Evolutionary conservation across 176 grass and related monocot genomes (phyloP).

Genomic region (Eragrostis nindensis): DNA sequence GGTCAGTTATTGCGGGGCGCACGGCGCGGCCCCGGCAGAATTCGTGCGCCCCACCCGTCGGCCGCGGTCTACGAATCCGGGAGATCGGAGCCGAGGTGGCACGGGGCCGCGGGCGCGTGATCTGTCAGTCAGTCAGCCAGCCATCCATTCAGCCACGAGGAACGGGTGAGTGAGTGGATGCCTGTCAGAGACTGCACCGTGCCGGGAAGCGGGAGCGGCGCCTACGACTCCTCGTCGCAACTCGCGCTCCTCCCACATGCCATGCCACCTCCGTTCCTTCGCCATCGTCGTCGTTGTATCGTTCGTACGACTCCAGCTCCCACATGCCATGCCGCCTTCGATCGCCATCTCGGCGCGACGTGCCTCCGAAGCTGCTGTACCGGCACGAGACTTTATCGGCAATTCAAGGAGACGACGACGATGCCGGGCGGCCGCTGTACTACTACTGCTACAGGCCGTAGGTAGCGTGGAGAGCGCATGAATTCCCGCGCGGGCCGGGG

Average conservation of each 20-base stretch:
- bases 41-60: slow-evolving; percentile 1
- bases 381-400: neutral
- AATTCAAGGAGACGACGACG: neutral
- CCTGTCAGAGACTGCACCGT: slow-evolving; percentile 27
- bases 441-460: slow-evolving; percentile 23
- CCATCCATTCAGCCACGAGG: neutral
- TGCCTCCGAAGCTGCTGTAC: neutral
- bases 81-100: neutral
- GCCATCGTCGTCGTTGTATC: neutral
- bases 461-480: neutral
- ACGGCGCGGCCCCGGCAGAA: neutral
- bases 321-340: neutral
- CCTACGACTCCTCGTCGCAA: neutral
- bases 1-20: slow-evolving; percentile 7
- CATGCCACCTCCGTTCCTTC: neutral
- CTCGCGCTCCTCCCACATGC: neutral
- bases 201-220: neutral
- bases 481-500: neutral
- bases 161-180: slow-evolving; percentile 6
- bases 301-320: neutral
- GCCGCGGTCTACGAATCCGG: no score
- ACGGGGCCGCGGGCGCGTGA: slow-evolving; percentile 1
- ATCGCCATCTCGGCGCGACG: neutral
- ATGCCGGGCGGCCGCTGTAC: neutral
- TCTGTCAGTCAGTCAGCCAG: slow-evolving; percentile 23